Base-by-base conservation (phyloP, 2,329 filamentous ascomycete genomes). In the Ophiostoma sp. region DNA sequence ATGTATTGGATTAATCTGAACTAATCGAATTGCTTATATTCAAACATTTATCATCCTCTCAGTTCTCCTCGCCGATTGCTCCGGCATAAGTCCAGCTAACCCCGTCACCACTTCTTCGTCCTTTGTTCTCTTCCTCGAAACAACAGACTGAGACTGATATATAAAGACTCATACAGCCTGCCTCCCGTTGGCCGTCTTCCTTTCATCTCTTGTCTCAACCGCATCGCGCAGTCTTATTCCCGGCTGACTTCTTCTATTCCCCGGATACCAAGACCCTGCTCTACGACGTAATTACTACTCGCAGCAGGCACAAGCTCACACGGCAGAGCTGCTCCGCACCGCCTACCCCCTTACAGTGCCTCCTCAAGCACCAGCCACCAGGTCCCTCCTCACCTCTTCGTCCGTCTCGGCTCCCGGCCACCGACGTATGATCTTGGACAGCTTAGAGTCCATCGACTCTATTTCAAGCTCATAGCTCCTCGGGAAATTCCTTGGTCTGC, bases 261-360 rank as follows among this genome's bases (percentile, higher is more conserved):
- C 55, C 55, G 55, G 55, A 60, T 60, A 60, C 55, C 55, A 58
- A 18, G 55, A 40, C 55, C 55, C 55, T 60, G 55, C 27, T 27
- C 27, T 27, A 27, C 27, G 27, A 27, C 27, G 27, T 1, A 27
- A 27, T 27, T 27, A 27, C 27, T 27, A 27, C 27, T 27, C 27
- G 27, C 27, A 27, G 5, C 14, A 52, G 18, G n/a, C 49, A 27
- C 49, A 27, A 27, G 27, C 27, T 27, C 27, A 27, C 16, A 47
- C 49, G n/a, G 49, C 49, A 55, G 49, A 55, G 49, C 9, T 55
- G 27, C 49, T 55, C 49, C 49, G 49, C 49, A 55, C 49, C 49
- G 18, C 49, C 27, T 52, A 18, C 27, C 49, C 49, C 49, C n/a
- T 52, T 52, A 12, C 49, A 52, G 5, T 27, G 3, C 49, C n/a